phyloP scores from a whole-genome alignment of 2,329 filamentous ascomycete species.

The Fusarium austroafricanum region DNA sequence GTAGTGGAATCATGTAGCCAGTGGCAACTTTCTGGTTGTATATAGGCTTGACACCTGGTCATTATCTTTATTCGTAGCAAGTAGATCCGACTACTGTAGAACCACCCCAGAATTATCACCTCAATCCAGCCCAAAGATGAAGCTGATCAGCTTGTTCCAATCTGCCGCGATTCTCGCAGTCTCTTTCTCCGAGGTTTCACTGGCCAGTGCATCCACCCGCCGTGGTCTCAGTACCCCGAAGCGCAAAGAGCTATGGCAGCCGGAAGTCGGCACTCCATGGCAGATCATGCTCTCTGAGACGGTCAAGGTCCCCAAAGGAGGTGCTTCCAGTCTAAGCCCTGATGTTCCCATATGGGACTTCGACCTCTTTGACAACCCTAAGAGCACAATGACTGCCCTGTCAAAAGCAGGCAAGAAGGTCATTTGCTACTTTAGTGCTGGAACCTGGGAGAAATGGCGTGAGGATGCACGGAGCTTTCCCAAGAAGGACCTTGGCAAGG shows the following conservation, averaged over 20 bases:
- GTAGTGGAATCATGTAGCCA: neutral
- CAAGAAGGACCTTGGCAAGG: conserved; percentile 66
- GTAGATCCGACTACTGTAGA: too few species aligned
- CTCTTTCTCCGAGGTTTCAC: neutral
- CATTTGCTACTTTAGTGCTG: conserved; percentile 81
- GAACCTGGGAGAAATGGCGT: conserved; percentile 73
- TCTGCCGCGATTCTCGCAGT: neutral
- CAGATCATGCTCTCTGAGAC: conserved; percentile 67
- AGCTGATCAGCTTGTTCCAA: rapidly evolving
- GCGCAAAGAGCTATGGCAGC: conserved; percentile 57
- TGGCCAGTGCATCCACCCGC: rapidly evolving
- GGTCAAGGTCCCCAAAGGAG: conserved; percentile 53
- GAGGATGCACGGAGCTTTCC: conserved; percentile 67
- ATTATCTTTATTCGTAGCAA: too few species aligned
- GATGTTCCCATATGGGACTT: conserved; percentile 63
- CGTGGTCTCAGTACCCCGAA: neutral
- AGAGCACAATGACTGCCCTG: conserved; percentile 62
- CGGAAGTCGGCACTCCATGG: conserved; percentile 64
- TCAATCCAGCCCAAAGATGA: neutral
- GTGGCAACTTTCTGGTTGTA: neutral
- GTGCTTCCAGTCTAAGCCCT: conserved; percentile 43
- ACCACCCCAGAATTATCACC: too few species aligned
- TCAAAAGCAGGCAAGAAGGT: conserved; percentile 67
- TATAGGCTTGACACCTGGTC: neutral
- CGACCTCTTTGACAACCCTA: conserved; percentile 65